Evolutionary conservation across 106 monocot genomes (phyloP), one percentile per base, ranked within the genome.

Genomic region (Amphibolis antarctica): DNA sequence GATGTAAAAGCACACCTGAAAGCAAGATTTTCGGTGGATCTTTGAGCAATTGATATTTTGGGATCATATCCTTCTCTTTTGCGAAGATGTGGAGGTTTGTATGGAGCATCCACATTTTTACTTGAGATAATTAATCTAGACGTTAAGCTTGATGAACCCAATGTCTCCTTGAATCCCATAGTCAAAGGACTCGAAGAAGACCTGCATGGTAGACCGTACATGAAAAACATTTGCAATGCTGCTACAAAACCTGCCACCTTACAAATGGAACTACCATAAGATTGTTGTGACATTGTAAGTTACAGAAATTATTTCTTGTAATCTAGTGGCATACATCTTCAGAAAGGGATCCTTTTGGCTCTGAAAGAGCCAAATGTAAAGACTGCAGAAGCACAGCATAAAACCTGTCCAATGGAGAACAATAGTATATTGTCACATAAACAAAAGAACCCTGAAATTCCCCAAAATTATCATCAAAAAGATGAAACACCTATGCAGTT

Each of bases 71-170:
- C 70, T 45, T 67, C 81, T 51, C 55, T 80, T 74, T 68, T 84
- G 59, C 96, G 83, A 21, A 86, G 69, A 74, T 96, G 96, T 43
- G 96, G 96, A 5, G 96, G 96, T 75, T 69, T 76, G 63, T 96
- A 96, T 44, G 61, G 21, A 23, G 63, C 54, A 46, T 52, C 59
- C 12, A 63, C 54, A 66, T 56, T 65, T 80, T 68, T 79, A 46
- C 10, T 64, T 52, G 69, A 63, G 53, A 78, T 76, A 21, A 46
- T 19, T 24, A 53, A 11, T 24, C 61, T 66, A 66, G 69, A 75
- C 30, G 76, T 86, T 42, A 67, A 36, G 23, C 48, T 62, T 48
- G 57, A 50, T 67, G 71, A 52, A 54, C 43, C 44, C 65, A 36
- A 42, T 65, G 11, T 61, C 63, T 68, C 67, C 47, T 82, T 80